Evolutionary conservation across 2,329 filamentous ascomycete genomes (phyloP), one percentile per base, ranked within the genome.

Genomic region (Zasmidium angulare): DNA sequence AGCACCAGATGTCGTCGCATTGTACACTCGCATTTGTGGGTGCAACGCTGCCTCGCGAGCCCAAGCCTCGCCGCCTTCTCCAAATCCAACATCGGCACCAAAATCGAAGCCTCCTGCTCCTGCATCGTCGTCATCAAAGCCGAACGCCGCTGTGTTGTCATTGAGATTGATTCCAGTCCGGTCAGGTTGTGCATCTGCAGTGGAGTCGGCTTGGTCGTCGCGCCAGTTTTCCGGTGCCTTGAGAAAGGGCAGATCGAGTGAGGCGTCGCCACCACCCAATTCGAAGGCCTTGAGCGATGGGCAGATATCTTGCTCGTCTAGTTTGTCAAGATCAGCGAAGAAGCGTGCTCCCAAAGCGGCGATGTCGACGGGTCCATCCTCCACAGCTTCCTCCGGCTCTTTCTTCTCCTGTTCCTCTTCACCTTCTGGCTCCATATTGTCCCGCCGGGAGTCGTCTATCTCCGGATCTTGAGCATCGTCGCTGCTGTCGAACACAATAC

Each of bases 401-500:
- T 79, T 77, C 19, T 78, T 78, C 58, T 74, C 77, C 31, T 76
- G 74, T 6, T 72, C 72, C 31, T 75, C 75, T 48, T 78, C 77
- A 69, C 80, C 62, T 69, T 78, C 60, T 71, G 78, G 75, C 40
- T 73, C 70, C 71, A 75, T 72, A 51, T 72, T 75, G 49, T 75
- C 72, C 20, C 72, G 62, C 55, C 73, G 56, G 7, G 64, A 64
- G 11, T 71, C 72, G 14, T 71, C 72, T n/a, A 56, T 52, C 7
- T 76, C 77, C 17, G 80, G 79, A 57, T 86, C 84, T 58, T 82
- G 79, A 17, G 80, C 79, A 73, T 98, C 95, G 73, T 99, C 93
- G 71, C 93, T 98, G 78, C 93, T 98, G 77, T 99, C 95, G 72
- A 99, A 99, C 3, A 99, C 93, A 63, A 99, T 99, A 36, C 93